Base-by-base conservation (phyloP, 768 basidiomycete genomes). In the Suillus plorans region DNA sequence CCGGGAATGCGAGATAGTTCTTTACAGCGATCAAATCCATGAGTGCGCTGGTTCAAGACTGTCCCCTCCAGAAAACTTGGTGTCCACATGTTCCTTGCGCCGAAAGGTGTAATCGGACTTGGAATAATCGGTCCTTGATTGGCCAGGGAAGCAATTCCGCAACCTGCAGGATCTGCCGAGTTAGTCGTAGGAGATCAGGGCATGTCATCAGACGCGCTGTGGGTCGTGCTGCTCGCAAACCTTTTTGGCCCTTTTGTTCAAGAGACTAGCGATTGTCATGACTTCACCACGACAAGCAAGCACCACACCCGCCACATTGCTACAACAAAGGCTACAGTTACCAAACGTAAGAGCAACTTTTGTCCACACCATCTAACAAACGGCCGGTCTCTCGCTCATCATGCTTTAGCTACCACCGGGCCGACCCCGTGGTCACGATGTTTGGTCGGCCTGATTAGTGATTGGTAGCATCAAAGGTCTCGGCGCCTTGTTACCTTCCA, bases 51-150 rank as follows among this genome's bases (percentile, higher is more conserved):
- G 89, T 92, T 92, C 91, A 89, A 92, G 89, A 84, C 90, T 84
- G 87, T 87, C 89, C 89, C 90, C 91, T 92, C 90, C 89, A 86
- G 91, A 93, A 91, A 92, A 92, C 89, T 93, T 92, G 90, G 91
- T 89, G 78, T 83, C 85, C 88, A 84, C 85, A 84, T 67, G 83
- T 83, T 78, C 81, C 80, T 83, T 85, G 81, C 77, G 66, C 75
- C 83, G 87, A 78, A 92, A 87, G 85, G 78, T 41, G 76, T 85
- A 88, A 82, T 66, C 70, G 82, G 76, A 80, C 84, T 86, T 88
- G 89, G 91, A 89, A 89, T 92, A 92, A 92, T 89, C 72, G 78
- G 88, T 79, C 85, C 89, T 85, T 86, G 88, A 86, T 85, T 80
- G 88, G 85, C 88, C 88, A 92, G 91, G 90, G 88, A 92, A 93